phyloP scores from a whole-genome alignment of 352 stramenopile genomes.

The Pythium monospermum region DNA sequence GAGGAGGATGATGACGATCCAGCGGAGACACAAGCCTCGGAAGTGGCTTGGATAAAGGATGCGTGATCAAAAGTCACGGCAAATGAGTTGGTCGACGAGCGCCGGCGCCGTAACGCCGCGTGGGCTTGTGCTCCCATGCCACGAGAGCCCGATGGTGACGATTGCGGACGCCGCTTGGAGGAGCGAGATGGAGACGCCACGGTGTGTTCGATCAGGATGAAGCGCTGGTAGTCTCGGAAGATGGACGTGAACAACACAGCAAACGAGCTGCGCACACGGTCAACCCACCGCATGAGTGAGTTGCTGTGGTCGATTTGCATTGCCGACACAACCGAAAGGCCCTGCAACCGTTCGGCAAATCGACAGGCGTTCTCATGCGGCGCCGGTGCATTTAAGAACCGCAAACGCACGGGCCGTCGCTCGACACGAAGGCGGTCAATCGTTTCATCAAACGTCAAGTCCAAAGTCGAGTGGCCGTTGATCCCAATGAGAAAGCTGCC shows the following conservation, averaged over 20 bases:
- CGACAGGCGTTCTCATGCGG: slow-evolving; percentile 50
- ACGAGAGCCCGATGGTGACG: neutral
- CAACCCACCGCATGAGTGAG: slow-evolving; percentile 47
- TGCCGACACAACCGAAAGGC: slow-evolving; percentile 45
- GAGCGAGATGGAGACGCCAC: neutral
- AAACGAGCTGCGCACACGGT: slow-evolving; percentile 54
- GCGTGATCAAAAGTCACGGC: slow-evolving; percentile 49
- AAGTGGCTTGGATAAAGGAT: slow-evolving; percentile 29
- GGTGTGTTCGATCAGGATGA: slow-evolving; percentile 38
- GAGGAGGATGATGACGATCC: neutral
- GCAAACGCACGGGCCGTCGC: slow-evolving; percentile 48
- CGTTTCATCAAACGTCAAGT: slow-evolving; percentile 59
- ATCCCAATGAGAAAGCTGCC: slow-evolving; percentile 68
- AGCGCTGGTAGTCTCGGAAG: slow-evolving; percentile 49
- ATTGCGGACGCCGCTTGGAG: neutral
- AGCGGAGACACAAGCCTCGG: slow-evolving; percentile 8
- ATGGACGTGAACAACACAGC: slow-evolving; percentile 59
- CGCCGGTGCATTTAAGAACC: slow-evolving; percentile 48
- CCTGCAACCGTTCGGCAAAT: slow-evolving; percentile 54
- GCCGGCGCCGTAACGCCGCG: slow-evolving; percentile 19
- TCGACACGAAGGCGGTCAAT: slow-evolving; percentile 47
- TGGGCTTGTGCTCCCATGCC: slow-evolving; percentile 8
- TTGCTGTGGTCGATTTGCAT: slow-evolving; percentile 41
- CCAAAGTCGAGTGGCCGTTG: slow-evolving; percentile 59
- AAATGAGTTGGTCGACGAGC: slow-evolving; percentile 43